phyloP scores from a whole-genome alignment of 2,329 filamentous ascomycete species.

The Apiospora pterosperma region DNA sequence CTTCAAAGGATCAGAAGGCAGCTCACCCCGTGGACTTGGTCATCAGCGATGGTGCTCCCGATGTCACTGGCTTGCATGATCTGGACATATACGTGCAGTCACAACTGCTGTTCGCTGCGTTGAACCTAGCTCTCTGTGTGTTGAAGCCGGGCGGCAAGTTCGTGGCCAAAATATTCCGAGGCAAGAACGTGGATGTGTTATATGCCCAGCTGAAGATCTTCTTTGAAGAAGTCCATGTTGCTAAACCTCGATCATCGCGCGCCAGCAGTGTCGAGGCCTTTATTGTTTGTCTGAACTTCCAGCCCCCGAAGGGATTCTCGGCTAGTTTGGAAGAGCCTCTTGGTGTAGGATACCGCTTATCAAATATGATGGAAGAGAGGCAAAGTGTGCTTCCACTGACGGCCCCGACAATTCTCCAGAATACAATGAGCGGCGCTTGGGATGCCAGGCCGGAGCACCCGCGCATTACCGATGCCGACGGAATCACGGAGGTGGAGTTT shows the following conservation, averaged over 20 bases:
- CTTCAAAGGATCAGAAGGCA: slow-evolving; percentile 46
- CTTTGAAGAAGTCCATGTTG: slow-evolving; percentile 82
- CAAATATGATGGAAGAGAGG: slow-evolving; percentile 44
- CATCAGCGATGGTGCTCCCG: slow-evolving; percentile 90
- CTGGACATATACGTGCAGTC: slow-evolving; percentile 98
- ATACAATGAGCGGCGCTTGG: slow-evolving; percentile 43
- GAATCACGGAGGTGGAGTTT: slow-evolving; percentile 45
- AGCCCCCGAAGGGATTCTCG: slow-evolving; percentile 71
- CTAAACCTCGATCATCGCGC: slow-evolving; percentile 91
- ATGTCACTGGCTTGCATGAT: slow-evolving; percentile 95
- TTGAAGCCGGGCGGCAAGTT: slow-evolving; percentile 92
- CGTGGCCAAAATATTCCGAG: slow-evolving; percentile 96
- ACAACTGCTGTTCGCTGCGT: slow-evolving; percentile 87
- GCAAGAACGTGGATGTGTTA: slow-evolving; percentile 90
- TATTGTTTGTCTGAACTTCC: slow-evolving; percentile 89
- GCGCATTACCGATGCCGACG: slow-evolving; percentile 23
- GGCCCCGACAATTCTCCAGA: slow-evolving; percentile 42
- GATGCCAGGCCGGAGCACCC: slow-evolving; percentile 20
- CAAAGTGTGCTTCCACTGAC: slow-evolving; percentile 37
- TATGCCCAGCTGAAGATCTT: slow-evolving; percentile 93
- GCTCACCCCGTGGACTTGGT: slow-evolving; percentile 86
- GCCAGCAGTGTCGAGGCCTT: slow-evolving; percentile 97
- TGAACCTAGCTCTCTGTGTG: slow-evolving; percentile 91
- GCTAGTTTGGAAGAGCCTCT: slow-evolving; percentile 74
- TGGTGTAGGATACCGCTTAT: slow-evolving; percentile 57